Conservation (phyloP, 176 grass and related monocot species). For the Carex scoparia region DNA sequence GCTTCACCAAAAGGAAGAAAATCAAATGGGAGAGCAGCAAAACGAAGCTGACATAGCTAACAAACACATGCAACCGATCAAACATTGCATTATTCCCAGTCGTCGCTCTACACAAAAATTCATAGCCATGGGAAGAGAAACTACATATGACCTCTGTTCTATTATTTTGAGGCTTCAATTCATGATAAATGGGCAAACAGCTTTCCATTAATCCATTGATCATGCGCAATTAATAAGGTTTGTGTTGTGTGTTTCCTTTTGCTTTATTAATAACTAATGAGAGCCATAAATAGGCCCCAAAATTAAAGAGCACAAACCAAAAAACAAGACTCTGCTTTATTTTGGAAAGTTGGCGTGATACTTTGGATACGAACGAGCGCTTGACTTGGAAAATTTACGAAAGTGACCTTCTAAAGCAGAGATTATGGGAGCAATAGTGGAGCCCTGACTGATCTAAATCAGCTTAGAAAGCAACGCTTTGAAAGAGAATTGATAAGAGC, state of each 20-base stretch:
- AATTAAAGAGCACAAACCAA: background rate
- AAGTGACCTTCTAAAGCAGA: constrained; percentile 22
- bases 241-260: constrained; percentile 15
- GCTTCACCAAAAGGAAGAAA: constrained; percentile 59
- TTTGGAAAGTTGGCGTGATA: constrained; percentile 23
- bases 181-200: background rate
- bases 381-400: background rate
- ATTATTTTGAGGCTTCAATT: background rate
- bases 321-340: constrained; percentile 23
- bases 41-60: constrained; percentile 30
- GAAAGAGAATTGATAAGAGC: background rate
- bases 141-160: background rate
- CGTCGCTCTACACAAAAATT: background rate
- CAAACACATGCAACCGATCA: constrained; percentile 30
- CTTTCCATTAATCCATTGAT: constrained; percentile 34
- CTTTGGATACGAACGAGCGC: constrained; percentile 6
- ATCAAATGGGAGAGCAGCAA: constrained; percentile 55
- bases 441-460: constrained; percentile 15
- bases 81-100: constrained; percentile 19
- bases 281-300: constrained; percentile 6
- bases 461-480: constrained; percentile 10
- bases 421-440: constrained; percentile 12
- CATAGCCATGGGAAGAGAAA: constrained; percentile 43
- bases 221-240: background rate
- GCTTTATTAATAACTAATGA: constrained; percentile 24